Conservation (phyloP, 2,329 filamentous ascomycete genomes). For the Colletotrichum gigasporum region DNA sequence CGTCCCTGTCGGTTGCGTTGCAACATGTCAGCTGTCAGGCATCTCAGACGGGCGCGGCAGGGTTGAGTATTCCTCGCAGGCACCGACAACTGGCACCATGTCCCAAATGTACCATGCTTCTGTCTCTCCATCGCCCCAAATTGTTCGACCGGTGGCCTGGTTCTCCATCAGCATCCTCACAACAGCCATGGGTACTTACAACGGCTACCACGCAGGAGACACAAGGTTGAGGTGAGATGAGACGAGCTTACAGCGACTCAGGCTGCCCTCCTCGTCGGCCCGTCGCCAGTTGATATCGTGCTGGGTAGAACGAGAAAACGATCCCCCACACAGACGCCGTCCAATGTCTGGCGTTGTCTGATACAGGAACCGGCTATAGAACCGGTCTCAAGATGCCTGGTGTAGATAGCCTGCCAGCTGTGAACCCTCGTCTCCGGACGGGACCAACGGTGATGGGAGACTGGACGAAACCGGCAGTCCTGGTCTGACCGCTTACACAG, state of each 20-base stretch:
- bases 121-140: neutral
- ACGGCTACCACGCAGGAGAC: too few species aligned
- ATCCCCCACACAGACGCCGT: constrained; percentile 2
- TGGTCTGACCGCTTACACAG: neutral
- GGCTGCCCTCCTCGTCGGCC: neutral
- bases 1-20: neutral
- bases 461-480: constrained; percentile 9
- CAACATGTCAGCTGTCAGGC: constrained; percentile 1
- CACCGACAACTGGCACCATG: too few species aligned
- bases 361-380: neutral
- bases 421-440: neutral
- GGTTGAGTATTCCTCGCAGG: neutral
- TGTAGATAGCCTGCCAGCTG: neutral
- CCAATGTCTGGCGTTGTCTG: constrained; percentile 8
- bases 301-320: neutral
- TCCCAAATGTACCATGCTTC: too few species aligned
- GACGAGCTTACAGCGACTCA: constrained; percentile 3
- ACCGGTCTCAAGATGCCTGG: constrained; percentile 10
- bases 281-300: neutral
- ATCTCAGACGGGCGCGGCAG: constrained; percentile 1
- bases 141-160: too few species aligned
- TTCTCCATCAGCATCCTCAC: neutral
- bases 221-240: neutral
- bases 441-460: neutral
- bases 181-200: too few species aligned